phyloP scores from a whole-genome alignment of 179 eudicot genomes.

The Beta corolliflora region DNA sequence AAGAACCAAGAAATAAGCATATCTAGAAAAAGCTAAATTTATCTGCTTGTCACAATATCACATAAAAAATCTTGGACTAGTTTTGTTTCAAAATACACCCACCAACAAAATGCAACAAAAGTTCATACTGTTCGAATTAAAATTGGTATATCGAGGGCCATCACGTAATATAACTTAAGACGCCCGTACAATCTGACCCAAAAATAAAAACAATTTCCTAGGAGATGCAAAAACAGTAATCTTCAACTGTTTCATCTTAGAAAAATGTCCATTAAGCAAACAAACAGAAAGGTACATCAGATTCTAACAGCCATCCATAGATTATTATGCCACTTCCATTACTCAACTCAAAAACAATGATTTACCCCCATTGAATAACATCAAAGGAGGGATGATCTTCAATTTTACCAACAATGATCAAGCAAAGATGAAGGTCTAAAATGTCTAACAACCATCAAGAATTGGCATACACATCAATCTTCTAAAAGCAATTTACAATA shows the following conservation, averaged over 20 bases:
- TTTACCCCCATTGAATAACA: not conserved
- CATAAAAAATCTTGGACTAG: not conserved
- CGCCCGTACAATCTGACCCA: not conserved
- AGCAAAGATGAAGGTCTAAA: not conserved
- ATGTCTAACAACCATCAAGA: not conserved
- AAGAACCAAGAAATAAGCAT: not conserved
- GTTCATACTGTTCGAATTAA: not conserved
- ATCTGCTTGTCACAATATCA: not conserved
- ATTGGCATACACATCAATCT: not conserved
- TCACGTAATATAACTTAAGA: not conserved
- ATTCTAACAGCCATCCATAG: not conserved
- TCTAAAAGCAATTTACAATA: not conserved
- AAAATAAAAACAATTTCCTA: not conserved
- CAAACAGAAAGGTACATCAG: not conserved
- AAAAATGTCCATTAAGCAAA: not conserved
- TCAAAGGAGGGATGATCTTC: not conserved
- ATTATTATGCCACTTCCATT: conserved; percentile 7
- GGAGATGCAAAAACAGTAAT: not conserved
- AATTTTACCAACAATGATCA: too few species aligned
- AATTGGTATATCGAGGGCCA: not conserved
- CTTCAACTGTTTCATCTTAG: not conserved
- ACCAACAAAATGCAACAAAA: not conserved
- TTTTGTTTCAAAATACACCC: not conserved
- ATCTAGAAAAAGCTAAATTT: not conserved
- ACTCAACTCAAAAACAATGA: not conserved